phyloP scores from a whole-genome alignment of 768 basidiomycete genomes.

The Hysterangium stoloniferum region DNA sequence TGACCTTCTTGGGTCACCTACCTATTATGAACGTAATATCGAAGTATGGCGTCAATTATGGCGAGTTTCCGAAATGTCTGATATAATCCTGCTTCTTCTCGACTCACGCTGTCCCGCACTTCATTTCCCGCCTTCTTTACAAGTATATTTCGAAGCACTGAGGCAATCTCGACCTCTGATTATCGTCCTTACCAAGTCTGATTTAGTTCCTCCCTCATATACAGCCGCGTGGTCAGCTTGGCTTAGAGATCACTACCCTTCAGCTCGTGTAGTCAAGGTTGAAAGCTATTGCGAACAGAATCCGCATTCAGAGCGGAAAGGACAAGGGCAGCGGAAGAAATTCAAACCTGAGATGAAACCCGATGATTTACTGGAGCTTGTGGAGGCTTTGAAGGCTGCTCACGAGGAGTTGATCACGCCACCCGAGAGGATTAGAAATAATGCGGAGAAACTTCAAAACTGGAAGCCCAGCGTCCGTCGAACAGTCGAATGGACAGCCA shows the following conservation, averaged over 20 bases:
- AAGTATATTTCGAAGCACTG: constrained; percentile 43
- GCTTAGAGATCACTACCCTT: constrained; percentile 46
- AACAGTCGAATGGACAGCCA: constrained; percentile 67
- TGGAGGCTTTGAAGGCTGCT: constrained; percentile 54
- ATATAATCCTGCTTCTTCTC: constrained; percentile 80
- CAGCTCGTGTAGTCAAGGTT: constrained; percentile 58
- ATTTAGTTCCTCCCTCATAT: constrained; percentile 65
- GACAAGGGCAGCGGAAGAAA: constrained; percentile 39
- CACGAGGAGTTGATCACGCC: constrained; percentile 64
- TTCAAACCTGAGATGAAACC: constrained; percentile 64
- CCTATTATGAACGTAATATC: constrained; percentile 72
- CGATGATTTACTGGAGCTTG: constrained; percentile 53
- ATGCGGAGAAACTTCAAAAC: constrained; percentile 40
- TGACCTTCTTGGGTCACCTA: neutral
- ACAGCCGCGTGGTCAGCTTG: constrained; percentile 59
- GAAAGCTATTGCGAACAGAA: constrained; percentile 61
- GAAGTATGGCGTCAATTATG: constrained; percentile 97
- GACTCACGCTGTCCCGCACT: constrained; percentile 86
- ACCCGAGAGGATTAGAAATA: constrained; percentile 44
- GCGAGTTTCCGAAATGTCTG: constrained; percentile 88
- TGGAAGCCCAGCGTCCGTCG: constrained; percentile 64
- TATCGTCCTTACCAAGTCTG: constrained; percentile 81
- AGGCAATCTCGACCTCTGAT: constrained; percentile 41
- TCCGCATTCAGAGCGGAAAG: constrained; percentile 19
- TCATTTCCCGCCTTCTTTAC: constrained; percentile 78